Base-by-base conservation (phyloP, 352 stramenopile genomes). In the Chrysophaeum taylorii region DNA sequence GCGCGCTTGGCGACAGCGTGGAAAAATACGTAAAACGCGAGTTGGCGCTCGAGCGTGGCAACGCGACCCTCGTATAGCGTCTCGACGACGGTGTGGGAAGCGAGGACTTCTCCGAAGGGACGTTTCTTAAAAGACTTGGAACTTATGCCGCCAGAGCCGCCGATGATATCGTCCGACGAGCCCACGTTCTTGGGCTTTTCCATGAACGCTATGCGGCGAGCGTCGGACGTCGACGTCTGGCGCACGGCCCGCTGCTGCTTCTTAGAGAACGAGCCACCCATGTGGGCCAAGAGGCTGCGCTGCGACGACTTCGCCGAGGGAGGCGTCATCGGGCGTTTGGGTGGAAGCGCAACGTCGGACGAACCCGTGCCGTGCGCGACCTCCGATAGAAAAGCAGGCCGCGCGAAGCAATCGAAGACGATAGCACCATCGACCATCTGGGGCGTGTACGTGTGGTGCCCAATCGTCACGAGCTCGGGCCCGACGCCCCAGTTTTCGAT, bases 381-480 rank as follows among this genome's bases (percentile, higher is more conserved):
- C 25, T 42, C 15, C 5, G 9, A 14, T 1, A 61, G 48, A 12
- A 70, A 66, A 33, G 23, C n/a, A 5, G 43, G 64, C 41, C 70
- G 60, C 9, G 61, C 23, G 62, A 50, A 63, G 38, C 54, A 29
- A 21, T 72, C 62, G 23, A 57, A 53, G 36, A 75, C 54, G 42
- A 72, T 5, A 2, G 50, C 45, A 16, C 31, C 63, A 23, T 72
- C 38, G 27, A 68, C 70, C 2, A 75, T 25, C n/a, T 50, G 50
- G 2, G 70, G 70, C 12, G 18, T 29, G 45, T 70, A 75, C 0
- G 74, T 70, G 57, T 79, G 78, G 66, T 79, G 74, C 23, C 74
- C 74, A 21, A 79, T 43, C 1, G 72, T 76, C 9, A 76, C 45
- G 23, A 76, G 36, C 18, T 79, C 74, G 0, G 73, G 66, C 9